Evolutionary conservation across 2,329 filamentous ascomycete species (phyloP).

Genomic region (Hypoxylon sp.): DNA sequence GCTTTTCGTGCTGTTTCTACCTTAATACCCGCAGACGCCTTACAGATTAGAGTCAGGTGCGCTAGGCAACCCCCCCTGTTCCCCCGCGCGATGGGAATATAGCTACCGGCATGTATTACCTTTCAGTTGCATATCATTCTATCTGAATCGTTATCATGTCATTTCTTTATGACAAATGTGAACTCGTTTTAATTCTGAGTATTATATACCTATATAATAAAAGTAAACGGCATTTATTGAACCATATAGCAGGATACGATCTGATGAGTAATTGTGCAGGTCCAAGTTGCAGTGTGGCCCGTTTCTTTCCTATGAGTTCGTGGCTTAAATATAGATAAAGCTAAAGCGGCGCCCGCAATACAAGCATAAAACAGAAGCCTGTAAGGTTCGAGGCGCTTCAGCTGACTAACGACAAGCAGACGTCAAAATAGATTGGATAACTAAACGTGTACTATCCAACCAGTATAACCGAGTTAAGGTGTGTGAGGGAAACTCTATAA

Average conservation of each 20-base stretch:
- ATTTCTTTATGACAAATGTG: neutral
- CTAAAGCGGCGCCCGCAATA: neutral
- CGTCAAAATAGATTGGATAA: neutral
- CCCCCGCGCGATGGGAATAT: neutral
- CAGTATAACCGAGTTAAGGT: too few relatives aligned
- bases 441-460: neutral
- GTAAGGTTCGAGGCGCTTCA: too few relatives aligned
- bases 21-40: neutral
- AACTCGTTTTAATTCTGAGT: neutral
- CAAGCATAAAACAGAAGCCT: neutral
- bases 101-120: neutral
- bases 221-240: neutral
- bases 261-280: neutral
- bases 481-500: too few relatives aligned
- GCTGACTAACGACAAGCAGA: neutral
- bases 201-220: neutral
- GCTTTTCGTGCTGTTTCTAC: conserved; percentile 1
- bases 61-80: neutral
- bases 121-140: neutral
- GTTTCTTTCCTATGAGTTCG: neutral
- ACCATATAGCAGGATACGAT: too few relatives aligned
- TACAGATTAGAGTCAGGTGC: neutral
- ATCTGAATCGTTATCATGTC: neutral
- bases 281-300: neutral
- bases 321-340: neutral